Conservation (phyloP, 2,329 filamentous ascomycete genomes). For the Colletotrichum caudatum region DNA sequence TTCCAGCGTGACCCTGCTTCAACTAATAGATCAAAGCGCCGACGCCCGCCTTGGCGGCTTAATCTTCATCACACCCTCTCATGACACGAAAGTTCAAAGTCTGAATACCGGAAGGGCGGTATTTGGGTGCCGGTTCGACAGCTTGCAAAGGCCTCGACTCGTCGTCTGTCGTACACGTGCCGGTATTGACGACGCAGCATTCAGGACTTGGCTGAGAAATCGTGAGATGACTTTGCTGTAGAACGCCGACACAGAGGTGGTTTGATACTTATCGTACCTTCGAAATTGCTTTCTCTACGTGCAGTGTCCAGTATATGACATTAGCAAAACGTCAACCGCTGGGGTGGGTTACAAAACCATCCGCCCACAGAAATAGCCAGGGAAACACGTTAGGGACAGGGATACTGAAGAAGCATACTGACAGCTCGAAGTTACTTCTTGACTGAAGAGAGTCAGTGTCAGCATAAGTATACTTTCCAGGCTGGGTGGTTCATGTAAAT, state of each 20-base stretch:
- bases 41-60: neutral
- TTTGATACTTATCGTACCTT: too few relatives aligned
- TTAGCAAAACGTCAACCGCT: too few relatives aligned
- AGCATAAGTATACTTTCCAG: neutral
- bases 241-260: too few relatives aligned
- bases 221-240: neutral
- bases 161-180: neutral
- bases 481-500: neutral
- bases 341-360: too few relatives aligned
- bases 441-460: neutral
- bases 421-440: neutral
- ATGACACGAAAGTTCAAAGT: neutral
- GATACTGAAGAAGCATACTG: neutral
- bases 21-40: neutral
- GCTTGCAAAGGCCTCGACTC: too few relatives aligned
- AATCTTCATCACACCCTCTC: neutral
- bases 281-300: neutral
- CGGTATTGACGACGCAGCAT: neutral
- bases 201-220: neutral
- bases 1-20: neutral
- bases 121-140: too few relatives aligned
- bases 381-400: neutral
- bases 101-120: neutral
- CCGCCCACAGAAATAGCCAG: too few relatives aligned
- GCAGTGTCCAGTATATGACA: neutral